These are phyloP conservation scores for Monosporozyma aerobia DNA, from an alignment of 805 yeast genomes.

Conservation along the genomic window DNA sequence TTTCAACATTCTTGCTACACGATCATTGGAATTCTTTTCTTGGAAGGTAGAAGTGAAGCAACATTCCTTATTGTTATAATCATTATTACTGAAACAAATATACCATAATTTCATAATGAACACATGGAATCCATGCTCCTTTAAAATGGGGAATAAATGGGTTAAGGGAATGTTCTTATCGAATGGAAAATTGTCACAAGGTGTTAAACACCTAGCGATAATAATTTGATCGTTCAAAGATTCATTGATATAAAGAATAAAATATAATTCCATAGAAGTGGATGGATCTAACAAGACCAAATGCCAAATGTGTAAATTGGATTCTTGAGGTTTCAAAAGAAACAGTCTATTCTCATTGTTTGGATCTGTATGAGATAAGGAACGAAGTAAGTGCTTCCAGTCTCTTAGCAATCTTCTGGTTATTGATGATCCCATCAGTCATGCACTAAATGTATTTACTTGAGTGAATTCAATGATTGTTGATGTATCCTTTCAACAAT, in stretches of 20 bases:
- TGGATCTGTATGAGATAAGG: neutral
- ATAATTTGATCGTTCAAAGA: slow-evolving; percentile 6
- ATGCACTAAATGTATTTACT: neutral
- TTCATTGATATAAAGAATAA: slow-evolving; percentile 17
- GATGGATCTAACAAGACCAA: slow-evolving; percentile 17
- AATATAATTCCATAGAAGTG: slow-evolving; percentile 16
- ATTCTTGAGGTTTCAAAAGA: slow-evolving; percentile 26
- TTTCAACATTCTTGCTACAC: slow-evolving; percentile 1
- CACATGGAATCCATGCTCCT: slow-evolving; percentile 15
- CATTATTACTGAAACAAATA: slow-evolving; percentile 7
- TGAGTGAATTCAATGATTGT: neutral
- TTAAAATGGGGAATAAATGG: slow-evolving; percentile 14
- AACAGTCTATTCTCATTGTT: slow-evolving; percentile 8
- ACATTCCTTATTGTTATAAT: neutral
- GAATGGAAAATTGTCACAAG: slow-evolving; percentile 20
- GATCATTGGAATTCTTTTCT: neutral
- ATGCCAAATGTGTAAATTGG: slow-evolving; percentile 29
- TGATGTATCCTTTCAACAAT: neutral
- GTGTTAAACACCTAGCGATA: slow-evolving; percentile 23
- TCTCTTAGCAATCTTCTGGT: slow-evolving; percentile 25
- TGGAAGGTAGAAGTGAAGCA: neutral
- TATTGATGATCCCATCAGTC: slow-evolving; percentile 10
- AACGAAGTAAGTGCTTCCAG: slow-evolving; percentile 22
- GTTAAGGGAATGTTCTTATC: slow-evolving; percentile 21
- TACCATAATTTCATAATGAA: slow-evolving; percentile 18